Percentiles rank a stretch among this genome's conserved stretches.
These are phyloP conservation scores for Rhizopogon roseolus DNA, from an alignment of 768 basidiomycete species.

Conservation along the genomic window DNA sequence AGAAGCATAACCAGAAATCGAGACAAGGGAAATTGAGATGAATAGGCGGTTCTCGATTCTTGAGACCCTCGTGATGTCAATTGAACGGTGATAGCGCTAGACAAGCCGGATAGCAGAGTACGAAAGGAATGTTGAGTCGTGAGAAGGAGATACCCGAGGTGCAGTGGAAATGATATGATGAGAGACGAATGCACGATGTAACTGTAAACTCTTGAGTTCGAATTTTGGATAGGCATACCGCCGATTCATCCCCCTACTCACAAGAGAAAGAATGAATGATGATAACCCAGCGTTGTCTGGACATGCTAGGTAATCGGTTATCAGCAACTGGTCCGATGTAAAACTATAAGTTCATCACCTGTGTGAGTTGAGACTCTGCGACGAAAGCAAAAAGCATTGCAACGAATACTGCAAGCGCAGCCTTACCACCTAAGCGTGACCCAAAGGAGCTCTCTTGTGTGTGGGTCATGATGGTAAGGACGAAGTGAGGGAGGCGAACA, in stretches of 20 bases:
- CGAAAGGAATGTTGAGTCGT: conserved; percentile 44
- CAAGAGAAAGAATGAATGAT: conserved; percentile 90
- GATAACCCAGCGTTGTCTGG: conserved; percentile 69
- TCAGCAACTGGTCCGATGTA: conserved; percentile 1
- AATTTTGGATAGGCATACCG: neutral
- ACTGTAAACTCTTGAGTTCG: conserved; percentile 35
- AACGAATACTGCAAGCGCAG: conserved; percentile 53
- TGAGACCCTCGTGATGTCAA: conserved; percentile 7
- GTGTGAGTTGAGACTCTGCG: conserved; percentile 68
- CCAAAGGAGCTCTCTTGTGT: neutral
- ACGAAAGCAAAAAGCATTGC: conserved; percentile 68
- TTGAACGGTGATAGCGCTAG: conserved; percentile 37
- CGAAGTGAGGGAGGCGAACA: no score
- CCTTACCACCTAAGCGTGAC: conserved; percentile 39
- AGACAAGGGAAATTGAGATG: conserved; percentile 21
- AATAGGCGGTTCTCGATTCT: conserved; percentile 6
- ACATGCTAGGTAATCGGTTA: conserved; percentile 52
- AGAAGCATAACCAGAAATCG: conserved; percentile 30
- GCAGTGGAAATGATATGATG: conserved; percentile 73
- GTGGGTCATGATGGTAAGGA: conserved; percentile 1
- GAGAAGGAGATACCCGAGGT: conserved; percentile 60
- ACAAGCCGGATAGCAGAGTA: conserved; percentile 49
- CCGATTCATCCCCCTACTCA: conserved; percentile 30
- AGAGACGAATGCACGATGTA: conserved; percentile 87
- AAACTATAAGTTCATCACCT: conserved; percentile 40